A percentile compares a stretch with the other conserved stretches of the same genome.
phyloP scores from a whole-genome alignment of 78 protist genomes.

The Protostelium mycophagum region DNA sequence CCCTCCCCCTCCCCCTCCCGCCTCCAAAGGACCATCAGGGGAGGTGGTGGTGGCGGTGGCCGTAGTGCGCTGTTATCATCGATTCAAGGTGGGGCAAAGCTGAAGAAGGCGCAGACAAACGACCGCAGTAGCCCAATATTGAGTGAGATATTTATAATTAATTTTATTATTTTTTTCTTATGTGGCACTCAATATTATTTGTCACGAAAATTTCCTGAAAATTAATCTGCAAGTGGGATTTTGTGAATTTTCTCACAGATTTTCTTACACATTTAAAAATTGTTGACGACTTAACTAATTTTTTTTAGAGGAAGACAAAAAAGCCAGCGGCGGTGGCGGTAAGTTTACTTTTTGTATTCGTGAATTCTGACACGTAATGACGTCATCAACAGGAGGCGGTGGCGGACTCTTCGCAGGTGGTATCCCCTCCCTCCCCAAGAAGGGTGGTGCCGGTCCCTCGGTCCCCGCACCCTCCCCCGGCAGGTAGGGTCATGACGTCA shows the following conservation, averaged over 20 bases:
- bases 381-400: background rate
- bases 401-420: background rate
- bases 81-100: constrained; percentile 45
- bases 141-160: no score
- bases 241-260: no score
- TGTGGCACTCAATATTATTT: no score
- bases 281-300: background rate
- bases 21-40: constrained; percentile 34
- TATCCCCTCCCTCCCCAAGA: background rate
- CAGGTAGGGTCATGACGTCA: no score
- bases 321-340: background rate
- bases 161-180: no score
- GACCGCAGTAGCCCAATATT: constrained; percentile 23
- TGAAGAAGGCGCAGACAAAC: constrained; percentile 28
- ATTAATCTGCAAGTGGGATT: no score
- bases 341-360: no score
- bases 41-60: constrained; percentile 4
- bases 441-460: background rate
- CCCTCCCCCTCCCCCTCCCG: constrained; percentile 55
- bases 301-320: background rate
- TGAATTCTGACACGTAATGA: no score
- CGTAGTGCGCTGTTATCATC: constrained; percentile 39
- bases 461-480: background rate
- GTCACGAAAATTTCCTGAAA: no score
- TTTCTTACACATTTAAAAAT: no score